Percentiles rank a stretch among this genome's conserved stretches.
Evolutionary conservation across 2,329 filamentous ascomycete genomes (phyloP).

Genomic region (Claviceps fusiformis): DNA sequence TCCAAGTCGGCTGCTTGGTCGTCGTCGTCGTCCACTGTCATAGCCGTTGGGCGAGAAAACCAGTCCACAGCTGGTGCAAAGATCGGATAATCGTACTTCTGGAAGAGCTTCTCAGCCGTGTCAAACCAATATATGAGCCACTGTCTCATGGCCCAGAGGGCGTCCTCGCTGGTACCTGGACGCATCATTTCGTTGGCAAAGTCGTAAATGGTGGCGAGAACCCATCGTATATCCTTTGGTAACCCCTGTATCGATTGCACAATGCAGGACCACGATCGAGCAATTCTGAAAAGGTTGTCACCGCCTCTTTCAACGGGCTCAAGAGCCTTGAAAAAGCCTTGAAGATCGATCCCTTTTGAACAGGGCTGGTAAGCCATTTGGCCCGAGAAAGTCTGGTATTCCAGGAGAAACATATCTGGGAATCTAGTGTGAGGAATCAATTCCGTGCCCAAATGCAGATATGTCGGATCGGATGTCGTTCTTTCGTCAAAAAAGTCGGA

Average conservation of each 20-base stretch:
- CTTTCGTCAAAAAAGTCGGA: constrained; percentile 8
- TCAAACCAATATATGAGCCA: constrained; percentile 19
- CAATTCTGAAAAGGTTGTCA: constrained; percentile 15
- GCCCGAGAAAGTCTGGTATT: constrained; percentile 16
- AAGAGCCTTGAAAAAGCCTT: constrained; percentile 12
- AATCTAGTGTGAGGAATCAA: constrained; percentile 13
- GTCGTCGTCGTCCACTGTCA: background rate
- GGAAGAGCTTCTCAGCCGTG: constrained; percentile 14
- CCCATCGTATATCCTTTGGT: constrained; percentile 18
- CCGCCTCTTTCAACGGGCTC: constrained; percentile 9
- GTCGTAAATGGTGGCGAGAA: constrained; percentile 19
- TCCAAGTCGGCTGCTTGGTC: background rate
- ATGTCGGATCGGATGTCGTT: constrained; percentile 13
- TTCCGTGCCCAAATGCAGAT: constrained; percentile 7
- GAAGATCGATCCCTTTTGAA: constrained; percentile 8
- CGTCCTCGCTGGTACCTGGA: constrained; percentile 6
- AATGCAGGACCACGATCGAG: constrained; percentile 19
- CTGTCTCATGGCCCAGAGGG: constrained; percentile 12
- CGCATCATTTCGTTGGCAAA: constrained; percentile 17
- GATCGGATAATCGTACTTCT: constrained; percentile 5
- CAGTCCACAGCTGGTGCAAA: constrained; percentile 13
- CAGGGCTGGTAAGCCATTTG: constrained; percentile 18
- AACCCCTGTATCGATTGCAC: constrained; percentile 11
- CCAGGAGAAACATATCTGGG: constrained; percentile 12
- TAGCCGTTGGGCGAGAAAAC: constrained; percentile 10